Evolutionary conservation across 495 filamentous ascomycete genomes (phyloP), one percentile per base, ranked within the genome.

Genomic region (Viridothelium virens): DNA sequence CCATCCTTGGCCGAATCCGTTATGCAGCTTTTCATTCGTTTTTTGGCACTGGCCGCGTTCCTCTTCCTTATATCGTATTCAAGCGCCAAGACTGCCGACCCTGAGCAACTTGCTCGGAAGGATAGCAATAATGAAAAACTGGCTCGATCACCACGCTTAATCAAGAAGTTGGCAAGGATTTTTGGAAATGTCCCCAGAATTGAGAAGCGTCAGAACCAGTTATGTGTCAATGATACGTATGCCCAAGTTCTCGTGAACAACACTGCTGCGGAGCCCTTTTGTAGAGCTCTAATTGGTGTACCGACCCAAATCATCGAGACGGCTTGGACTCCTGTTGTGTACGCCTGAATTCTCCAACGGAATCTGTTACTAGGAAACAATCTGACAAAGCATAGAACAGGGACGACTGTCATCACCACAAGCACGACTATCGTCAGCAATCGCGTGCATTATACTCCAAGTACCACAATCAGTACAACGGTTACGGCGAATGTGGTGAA

Each of bases 251-350:
- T 59, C 31, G 31, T 9, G 6, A 36, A 59, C 31, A 59, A 59
- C 31, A 7, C 53, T 18, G 53, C 31, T 4, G 53, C 53, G 36
- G 25, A 18, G 18, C 53, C 53, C 3, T 59, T 59, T 31, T 59
- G 53, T 59, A 59, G 53, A 9, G 31, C 53, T 59, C 53, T 59
- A 7, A 59, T 59, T 36, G 53, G 53, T 59, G 53, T 31, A 59
- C 53, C 53, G 36, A 59, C 53, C 0, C 53, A 59, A 14, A 59
- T 31, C 7, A 36, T 59, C 33, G 53, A 59, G 31, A 59, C 53
- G 3, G 53, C 11, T 36, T 59, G 10, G 7, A 59, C 53, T 36
- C 53, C 53, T 36, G 53, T 59, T 59, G 53, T 36, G 53, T 59
- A 59, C 31, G 53, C 36, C 1, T 25, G 36, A 7, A 18, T 10